A percentile compares a stretch with the other conserved stretches of the same genome.
Conservation (phyloP, 2,329 filamentous ascomycete genomes). For the Scytalidium lignicola region DNA sequence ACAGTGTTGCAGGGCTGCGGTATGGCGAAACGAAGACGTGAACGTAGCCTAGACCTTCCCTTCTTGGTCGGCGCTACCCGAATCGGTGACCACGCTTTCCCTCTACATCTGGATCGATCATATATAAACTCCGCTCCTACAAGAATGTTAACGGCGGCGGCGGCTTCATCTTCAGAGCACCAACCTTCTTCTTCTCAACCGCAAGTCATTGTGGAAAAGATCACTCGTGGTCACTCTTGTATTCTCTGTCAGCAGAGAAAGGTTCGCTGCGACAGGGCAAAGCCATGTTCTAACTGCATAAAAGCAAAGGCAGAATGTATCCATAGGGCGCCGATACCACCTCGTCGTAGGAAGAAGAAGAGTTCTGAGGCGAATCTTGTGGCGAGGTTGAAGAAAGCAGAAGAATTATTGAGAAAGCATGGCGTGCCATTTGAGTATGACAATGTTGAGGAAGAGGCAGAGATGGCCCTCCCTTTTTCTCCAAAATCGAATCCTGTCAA, state of each 20-base stretch:
- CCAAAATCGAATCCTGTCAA: not conserved
- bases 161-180: not conserved
- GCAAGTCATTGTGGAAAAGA: constrained; percentile 7
- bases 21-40: not conserved
- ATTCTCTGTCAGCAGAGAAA: constrained; percentile 27
- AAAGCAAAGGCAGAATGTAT: constrained; percentile 24
- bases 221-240: constrained; percentile 20
- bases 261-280: constrained; percentile 24
- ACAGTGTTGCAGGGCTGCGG: not conserved
- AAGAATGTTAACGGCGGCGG: not conserved
- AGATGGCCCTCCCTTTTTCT: not conserved
- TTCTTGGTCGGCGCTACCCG: not conserved
- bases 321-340: constrained; percentile 19
- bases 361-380: constrained; percentile 21
- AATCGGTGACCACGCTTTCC: not conserved
- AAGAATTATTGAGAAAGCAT: constrained; percentile 21
- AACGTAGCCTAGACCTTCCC: not conserved
- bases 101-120: not conserved
- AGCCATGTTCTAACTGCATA: constrained; percentile 26
- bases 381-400: constrained; percentile 19
- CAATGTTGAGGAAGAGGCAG: constrained; percentile 2
- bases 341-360: constrained; percentile 20
- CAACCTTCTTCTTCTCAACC: not conserved
- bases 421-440: constrained; percentile 23
- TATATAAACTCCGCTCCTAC: not conserved